Percentiles rank a stretch among this genome's conserved stretches.
Evolutionary conservation across 2,329 filamentous ascomycete genomes (phyloP).

Genomic region (Neospermospora avenae): DNA sequence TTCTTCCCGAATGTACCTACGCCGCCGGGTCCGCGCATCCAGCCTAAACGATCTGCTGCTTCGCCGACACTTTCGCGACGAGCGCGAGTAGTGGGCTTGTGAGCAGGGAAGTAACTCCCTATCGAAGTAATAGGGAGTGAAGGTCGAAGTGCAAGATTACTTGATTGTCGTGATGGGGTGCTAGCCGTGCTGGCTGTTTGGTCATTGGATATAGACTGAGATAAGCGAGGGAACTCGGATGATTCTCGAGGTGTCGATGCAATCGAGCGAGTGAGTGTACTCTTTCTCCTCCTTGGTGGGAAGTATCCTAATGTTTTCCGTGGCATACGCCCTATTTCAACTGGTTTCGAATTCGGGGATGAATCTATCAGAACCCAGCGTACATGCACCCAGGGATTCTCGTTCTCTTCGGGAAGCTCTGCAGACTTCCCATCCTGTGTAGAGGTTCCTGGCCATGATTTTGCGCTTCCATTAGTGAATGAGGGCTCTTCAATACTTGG

Average conservation of each 20-base stretch:
- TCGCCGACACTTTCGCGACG: slow-evolving; percentile 35
- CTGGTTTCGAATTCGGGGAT: slow-evolving; percentile 56
- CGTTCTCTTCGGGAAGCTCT: slow-evolving; percentile 42
- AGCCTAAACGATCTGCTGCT: slow-evolving; percentile 46
- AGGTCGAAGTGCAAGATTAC: slow-evolving; percentile 25
- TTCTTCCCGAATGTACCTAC: slow-evolving; percentile 76
- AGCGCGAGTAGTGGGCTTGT: slow-evolving; percentile 15
- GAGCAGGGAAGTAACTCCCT: slow-evolving; percentile 34
- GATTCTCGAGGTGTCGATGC: slow-evolving; percentile 56
- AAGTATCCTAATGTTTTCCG: slow-evolving; percentile 85
- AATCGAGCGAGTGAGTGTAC: slow-evolving; percentile 58
- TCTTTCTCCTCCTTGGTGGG: slow-evolving; percentile 79
- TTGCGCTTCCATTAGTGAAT: slow-evolving; percentile 15
- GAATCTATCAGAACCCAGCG: slow-evolving; percentile 83
- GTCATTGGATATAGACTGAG: slow-evolving; percentile 23
- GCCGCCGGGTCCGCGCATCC: slow-evolving; percentile 81
- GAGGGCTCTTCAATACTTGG: slow-evolving; percentile 39
- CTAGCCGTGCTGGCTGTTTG: slow-evolving; percentile 23
- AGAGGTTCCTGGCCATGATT: slow-evolving; percentile 27
- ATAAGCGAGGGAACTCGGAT: slow-evolving; percentile 25
- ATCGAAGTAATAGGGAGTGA: slow-evolving; percentile 16
- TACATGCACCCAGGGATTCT: slow-evolving; percentile 79
- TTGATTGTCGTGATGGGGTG: slow-evolving; percentile 27
- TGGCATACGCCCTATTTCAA: slow-evolving; percentile 83
- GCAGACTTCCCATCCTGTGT: slow-evolving; percentile 30